These are phyloP conservation scores for Lyophyllum decastes DNA, from an alignment of 768 basidiomycete species.

Conservation along the genomic window DNA sequence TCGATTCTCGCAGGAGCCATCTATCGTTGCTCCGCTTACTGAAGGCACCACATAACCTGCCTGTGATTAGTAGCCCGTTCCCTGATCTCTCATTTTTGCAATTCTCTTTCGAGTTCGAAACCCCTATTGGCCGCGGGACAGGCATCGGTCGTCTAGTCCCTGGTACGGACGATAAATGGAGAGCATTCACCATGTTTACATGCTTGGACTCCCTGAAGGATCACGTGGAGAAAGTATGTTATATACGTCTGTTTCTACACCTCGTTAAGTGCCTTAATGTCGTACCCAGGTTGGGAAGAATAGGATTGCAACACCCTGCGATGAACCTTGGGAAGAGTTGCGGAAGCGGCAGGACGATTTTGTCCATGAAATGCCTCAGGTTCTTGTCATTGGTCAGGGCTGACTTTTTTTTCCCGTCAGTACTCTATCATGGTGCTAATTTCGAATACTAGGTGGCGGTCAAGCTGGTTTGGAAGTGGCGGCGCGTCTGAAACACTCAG, in stretches of 20 bases:
- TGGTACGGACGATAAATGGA: conserved; percentile 44
- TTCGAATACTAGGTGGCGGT: conserved; percentile 29
- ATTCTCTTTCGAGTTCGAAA: conserved; percentile 46
- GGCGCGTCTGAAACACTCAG: conserved; percentile 63
- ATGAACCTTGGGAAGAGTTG: conserved; percentile 41
- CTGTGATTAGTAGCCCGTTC: conserved; percentile 9
- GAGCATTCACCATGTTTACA: conserved; percentile 55
- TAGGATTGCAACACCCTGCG: conserved; percentile 1
- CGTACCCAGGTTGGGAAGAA: conserved; percentile 11
- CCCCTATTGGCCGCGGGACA: conserved; percentile 40
- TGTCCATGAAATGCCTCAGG: conserved; percentile 47
- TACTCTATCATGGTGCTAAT: not conserved
- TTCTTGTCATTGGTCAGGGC: conserved; percentile 51
- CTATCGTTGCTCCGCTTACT: conserved; percentile 3
- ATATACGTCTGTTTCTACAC: conserved; percentile 26
- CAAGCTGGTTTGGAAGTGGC: conserved; percentile 63
- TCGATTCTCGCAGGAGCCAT: conserved; percentile 1
- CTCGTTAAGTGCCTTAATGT: not conserved
- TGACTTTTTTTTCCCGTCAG: not conserved
- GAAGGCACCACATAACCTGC: conserved; percentile 6
- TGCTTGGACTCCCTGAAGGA: conserved; percentile 48
- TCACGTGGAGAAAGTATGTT: conserved; percentile 36
- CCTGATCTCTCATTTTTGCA: conserved; percentile 9
- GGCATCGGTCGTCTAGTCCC: conserved; percentile 56
- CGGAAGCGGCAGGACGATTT: conserved; percentile 45